A percentile compares a stretch with the other conserved stretches of the same genome.
phyloP scores from a whole-genome alignment of 1,284 basidiomycete species.

The Cryptococcus neoformans region DNA sequence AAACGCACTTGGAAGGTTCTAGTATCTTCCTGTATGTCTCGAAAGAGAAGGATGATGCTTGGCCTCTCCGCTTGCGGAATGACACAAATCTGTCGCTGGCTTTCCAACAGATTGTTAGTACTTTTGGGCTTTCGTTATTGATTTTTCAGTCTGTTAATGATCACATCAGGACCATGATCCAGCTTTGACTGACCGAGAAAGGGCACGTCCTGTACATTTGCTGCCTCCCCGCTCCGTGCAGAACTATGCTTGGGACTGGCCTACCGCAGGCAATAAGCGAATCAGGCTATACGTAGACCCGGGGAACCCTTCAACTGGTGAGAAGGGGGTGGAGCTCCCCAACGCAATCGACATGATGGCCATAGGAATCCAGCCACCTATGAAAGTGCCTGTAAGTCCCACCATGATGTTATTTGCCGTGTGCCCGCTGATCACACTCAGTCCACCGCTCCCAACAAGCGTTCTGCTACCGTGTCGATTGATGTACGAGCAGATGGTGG shows the following conservation, averaged over 20 bases:
- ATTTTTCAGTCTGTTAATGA: conserved; percentile 2
- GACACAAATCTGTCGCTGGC: conserved; percentile 70
- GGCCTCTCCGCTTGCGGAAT: conserved; percentile 93
- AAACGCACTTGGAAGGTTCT: conserved; percentile 80
- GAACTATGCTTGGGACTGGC: conserved; percentile 91
- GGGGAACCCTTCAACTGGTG: neutral
- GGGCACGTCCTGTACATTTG: conserved; percentile 20
- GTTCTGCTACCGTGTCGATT: conserved; percentile 72
- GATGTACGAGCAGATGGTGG: conserved; percentile 90
- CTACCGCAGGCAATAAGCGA: conserved; percentile 79
- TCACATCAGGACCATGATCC: conserved; percentile 26
- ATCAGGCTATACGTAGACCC: conserved; percentile 64
- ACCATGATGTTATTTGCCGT: neutral
- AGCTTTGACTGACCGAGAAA: conserved; percentile 49
- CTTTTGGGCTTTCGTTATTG: neutral
- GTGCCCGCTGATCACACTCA: neutral
- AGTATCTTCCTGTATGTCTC: conserved; percentile 82
- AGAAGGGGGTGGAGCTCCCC: conserved; percentile 52
- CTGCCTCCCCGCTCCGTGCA: conserved; percentile 24
- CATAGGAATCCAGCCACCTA: conserved; percentile 89
- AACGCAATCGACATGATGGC: conserved; percentile 90
- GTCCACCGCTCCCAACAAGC: conserved; percentile 7
- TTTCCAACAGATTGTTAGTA: conserved; percentile 70
- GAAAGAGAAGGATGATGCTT: conserved; percentile 62
- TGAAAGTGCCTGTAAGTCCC: conserved; percentile 60